Evolutionary conservation across 306 rosid genomes (phyloP), one percentile per base, ranked within the genome.

Genomic region (Cajanus cajan): DNA sequence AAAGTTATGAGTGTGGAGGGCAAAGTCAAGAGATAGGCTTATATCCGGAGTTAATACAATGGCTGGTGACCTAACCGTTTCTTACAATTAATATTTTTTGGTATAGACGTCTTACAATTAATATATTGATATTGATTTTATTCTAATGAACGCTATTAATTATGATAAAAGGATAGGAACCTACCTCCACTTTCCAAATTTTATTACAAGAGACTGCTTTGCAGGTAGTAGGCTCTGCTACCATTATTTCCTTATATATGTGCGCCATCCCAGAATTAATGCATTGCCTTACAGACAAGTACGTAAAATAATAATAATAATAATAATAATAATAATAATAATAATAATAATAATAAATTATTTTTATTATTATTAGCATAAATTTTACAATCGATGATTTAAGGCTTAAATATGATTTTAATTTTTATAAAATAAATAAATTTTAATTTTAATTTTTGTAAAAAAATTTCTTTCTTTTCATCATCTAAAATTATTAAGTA

Each of bases 111-210:
- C 68, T 73, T 41, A 73, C 68, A 47, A 64, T 70, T 76, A 69
- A 52, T 77, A 52, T 33, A 28, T 25, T 62, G 31, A 77, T 50
- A 76, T 68, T 45, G 76, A 68, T 59, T 59, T 68, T 16, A 14
- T 69, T 74, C 68, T 65, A 69, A 63, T 65, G 55, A 65, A 37
- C 25, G 22, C 51, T 36, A 47, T 82, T 83, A 70, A 69, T 82
- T 54, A 34, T 51, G 48, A 55, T 65, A 78, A 71, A 83, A 65
- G 59, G 86, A 78, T 66, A 54, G 80, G 50, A 83, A 83, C 82
- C 83, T 83, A 66, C 83, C 81, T 22, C 75, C 70, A 40, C 67
- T 65, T 65, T 44, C 59, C 64, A 55, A 66, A 61, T 83, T 83
- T 72, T 55, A 83, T 54, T 57, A 54, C 63, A 57, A 78, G 71